phyloP scores from a whole-genome alignment of 495 filamentous ascomycete species.

The Trichocladium antarcticum region DNA sequence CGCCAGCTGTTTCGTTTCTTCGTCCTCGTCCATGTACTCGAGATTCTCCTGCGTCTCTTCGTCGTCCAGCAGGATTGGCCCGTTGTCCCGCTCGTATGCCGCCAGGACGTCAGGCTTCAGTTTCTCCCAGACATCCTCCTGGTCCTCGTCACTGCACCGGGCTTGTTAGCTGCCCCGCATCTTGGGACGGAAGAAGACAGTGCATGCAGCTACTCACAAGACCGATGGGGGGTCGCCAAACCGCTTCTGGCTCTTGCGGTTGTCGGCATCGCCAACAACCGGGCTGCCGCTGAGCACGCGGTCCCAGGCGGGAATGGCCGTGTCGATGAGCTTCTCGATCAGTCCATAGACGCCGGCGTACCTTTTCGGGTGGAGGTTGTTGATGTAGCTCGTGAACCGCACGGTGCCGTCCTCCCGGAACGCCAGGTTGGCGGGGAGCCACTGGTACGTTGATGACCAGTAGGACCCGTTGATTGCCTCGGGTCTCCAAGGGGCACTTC shows the following conservation, averaged over 20 bases:
- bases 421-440: slow-evolving; percentile 49
- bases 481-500: no score
- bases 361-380: slow-evolving; percentile 47
- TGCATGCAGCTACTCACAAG: no score
- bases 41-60: neutral
- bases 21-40: neutral
- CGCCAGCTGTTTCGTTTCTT: neutral
- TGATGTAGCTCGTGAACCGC: slow-evolving; percentile 60
- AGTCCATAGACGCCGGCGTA: slow-evolving; percentile 40
- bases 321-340: slow-evolving; percentile 43
- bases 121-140: slow-evolving; percentile 4
- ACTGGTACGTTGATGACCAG: slow-evolving; percentile 46
- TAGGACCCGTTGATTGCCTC: slow-evolving; percentile 14
- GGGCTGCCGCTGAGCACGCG: slow-evolving; percentile 25
- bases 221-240: neutral
- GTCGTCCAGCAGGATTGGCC: neutral
- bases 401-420: slow-evolving; percentile 40
- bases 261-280: slow-evolving; percentile 39
- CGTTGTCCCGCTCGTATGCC: neutral
- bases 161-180: neutral
- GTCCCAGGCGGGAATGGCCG: slow-evolving; percentile 46
- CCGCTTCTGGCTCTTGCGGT: neutral
- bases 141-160: slow-evolving; percentile 3
- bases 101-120: neutral
- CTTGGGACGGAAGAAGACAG: no score